A percentile compares a stretch with the other conserved stretches of the same genome.
Conservation (phyloP, 1,284 basidiomycete species). For the Boletus semigastroideus region DNA sequence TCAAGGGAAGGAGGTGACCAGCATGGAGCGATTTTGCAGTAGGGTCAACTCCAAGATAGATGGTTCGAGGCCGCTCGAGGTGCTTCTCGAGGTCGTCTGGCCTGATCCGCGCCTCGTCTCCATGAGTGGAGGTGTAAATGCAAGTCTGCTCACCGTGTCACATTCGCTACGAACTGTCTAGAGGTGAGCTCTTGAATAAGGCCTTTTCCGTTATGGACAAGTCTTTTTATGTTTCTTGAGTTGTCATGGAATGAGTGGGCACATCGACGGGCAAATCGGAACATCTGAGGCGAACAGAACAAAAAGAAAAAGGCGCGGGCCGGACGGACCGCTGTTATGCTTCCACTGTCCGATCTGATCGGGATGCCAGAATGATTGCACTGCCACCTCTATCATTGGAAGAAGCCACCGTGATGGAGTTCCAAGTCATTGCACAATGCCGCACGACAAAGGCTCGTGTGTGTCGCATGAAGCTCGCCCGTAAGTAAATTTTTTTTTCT, state of each 20-base stretch:
- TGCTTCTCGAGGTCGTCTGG: constrained; percentile 29
- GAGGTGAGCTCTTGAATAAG: constrained; percentile 28
- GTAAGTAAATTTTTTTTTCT: constrained; percentile 38
- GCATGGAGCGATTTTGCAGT: constrained; percentile 89
- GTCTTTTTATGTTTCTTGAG: constrained; percentile 7
- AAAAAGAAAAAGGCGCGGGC: constrained; percentile 7
- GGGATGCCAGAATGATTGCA: background rate
- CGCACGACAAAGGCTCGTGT: constrained; percentile 76
- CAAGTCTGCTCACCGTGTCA: constrained; percentile 28
- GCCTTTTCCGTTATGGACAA: constrained; percentile 18
- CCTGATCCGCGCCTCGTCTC: constrained; percentile 13
- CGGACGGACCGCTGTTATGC: constrained; percentile 12
- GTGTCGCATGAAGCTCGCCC: constrained; percentile 70
- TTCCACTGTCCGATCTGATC: constrained; percentile 4
- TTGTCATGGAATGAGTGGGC: constrained; percentile 2
- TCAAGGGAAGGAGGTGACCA: constrained; percentile 89
- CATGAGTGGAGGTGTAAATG: background rate
- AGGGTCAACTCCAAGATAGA: constrained; percentile 94
- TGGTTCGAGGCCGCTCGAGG: constrained; percentile 44
- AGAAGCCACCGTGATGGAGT: constrained; percentile 55
- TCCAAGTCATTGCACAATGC: constrained; percentile 76
- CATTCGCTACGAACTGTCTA: constrained; percentile 31
- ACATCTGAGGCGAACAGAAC: constrained; percentile 16
- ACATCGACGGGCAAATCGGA: constrained; percentile 21
- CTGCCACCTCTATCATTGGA: background rate